phyloP scores from a whole-genome alignment of 2,329 filamentous ascomycete species.

The Diaporthe citrichinensis region DNA sequence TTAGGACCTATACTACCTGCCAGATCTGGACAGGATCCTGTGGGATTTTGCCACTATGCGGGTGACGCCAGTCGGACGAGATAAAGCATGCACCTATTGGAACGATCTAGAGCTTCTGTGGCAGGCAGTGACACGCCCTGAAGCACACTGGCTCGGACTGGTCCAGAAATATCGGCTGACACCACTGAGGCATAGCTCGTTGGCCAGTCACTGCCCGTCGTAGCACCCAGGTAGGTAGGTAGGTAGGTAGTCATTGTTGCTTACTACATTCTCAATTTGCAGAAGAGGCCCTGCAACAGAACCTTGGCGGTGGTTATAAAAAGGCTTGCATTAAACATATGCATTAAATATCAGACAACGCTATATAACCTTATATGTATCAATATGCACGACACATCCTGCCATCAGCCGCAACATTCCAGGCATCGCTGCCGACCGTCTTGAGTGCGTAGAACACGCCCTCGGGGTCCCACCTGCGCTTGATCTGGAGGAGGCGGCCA shows the following conservation, averaged over 20 bases:
- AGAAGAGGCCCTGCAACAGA: not conserved
- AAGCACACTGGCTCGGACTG: not conserved
- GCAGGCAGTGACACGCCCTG: not conserved
- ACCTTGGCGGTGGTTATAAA: not conserved
- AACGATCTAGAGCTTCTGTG: not conserved
- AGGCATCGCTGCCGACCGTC: slow-evolving; percentile 49
- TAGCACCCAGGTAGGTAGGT: not conserved
- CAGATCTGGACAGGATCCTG: slow-evolving; percentile 1
- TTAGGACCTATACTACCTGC: not conserved
- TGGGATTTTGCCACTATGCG: not conserved
- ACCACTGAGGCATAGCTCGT: not conserved
- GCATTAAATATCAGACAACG: not conserved
- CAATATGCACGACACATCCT: slow-evolving; percentile 47
- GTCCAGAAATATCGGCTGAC: not conserved
- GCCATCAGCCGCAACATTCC: slow-evolving; percentile 57
- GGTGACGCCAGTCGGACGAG: not conserved
- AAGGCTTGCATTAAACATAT: not conserved
- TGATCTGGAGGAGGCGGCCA: slow-evolving; percentile 46
- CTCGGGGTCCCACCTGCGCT: slow-evolving; percentile 50
- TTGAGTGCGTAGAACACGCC: slow-evolving; percentile 49
- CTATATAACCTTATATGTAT: not conserved
- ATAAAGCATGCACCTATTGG: not conserved
- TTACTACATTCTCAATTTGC: not conserved
- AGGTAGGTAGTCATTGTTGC: too few species aligned
- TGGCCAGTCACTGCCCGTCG: not conserved